Base-by-base conservation (phyloP, 192 early-diverging fungal species). In the Gaertneriomyces semiglobifer region DNA sequence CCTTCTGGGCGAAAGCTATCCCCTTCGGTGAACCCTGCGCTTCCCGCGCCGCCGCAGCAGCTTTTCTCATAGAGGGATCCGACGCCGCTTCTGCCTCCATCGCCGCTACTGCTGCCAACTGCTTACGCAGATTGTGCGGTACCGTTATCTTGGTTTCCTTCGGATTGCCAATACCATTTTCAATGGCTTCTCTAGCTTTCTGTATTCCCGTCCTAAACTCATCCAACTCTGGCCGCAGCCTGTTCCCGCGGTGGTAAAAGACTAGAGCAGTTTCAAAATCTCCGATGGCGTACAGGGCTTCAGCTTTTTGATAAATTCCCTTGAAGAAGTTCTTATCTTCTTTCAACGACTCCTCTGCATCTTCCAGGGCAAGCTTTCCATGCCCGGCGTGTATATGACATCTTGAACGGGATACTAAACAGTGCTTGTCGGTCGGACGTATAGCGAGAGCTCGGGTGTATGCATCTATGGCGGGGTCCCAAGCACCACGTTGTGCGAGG, bases 121-220 rank as follows among this genome's bases (percentile, higher is more conserved):
- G 54, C 59, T 53, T 70, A 19, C 68, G 61, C 53, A 71, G 56
- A 14, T 71, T 71, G 14, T 58, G 53, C 12, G 61, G 61, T 6
- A 71, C 61, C 5, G 12, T n/a, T 20, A 71, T 71, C 42, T 50
- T 62, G n/a, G 55, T 58, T 7, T 71, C 69, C 47, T 62, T 72
- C 10, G 71, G 57, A 44, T 66, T 60, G 5, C 84, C 84, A 51
- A 86, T 85, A 1, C 74, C 74, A 63, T 86, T 86, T 48, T 86
- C 77, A 47, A 86, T 86, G 5, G 84, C 84, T 63, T 86, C 84
- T 33, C 83, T 44, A 14, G 78, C 68, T 54, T 86, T 86, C 67
- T 86, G 84, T n/a, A 86, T 86, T 12, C 84, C 84, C 18, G 82
- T 70, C 42, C 84, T 58, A 52, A 86, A 86, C 54, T 84, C 83